Evolutionary conservation across 2,329 filamentous ascomycete species (phyloP).

Genomic region (Penicillium sp.): DNA sequence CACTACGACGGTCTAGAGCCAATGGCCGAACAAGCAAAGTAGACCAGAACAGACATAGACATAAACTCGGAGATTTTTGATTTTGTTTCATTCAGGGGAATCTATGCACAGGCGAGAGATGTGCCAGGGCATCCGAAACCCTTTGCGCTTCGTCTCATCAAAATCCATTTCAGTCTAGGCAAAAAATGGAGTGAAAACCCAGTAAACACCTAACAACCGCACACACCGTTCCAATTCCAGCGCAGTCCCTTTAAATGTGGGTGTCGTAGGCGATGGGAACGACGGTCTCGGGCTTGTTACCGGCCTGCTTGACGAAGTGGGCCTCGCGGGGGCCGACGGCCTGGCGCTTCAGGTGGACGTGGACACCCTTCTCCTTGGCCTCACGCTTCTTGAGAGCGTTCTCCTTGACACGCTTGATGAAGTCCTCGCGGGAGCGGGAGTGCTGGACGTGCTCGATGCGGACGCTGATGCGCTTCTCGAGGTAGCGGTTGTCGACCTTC

Average conservation of each 20-base stretch:
- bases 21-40: not conserved
- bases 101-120: constrained; percentile 45
- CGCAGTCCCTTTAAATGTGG: constrained; percentile 72
- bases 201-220: constrained; percentile 42
- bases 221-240: constrained; percentile 31
- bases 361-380: constrained; percentile 85
- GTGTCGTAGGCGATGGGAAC: constrained; percentile 95
- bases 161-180: constrained; percentile 35
- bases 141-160: constrained; percentile 42
- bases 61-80: constrained; percentile 39
- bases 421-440: constrained; percentile 95
- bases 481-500: constrained; percentile 98
- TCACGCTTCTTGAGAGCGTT: constrained; percentile 91
- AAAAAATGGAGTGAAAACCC: constrained; percentile 35
- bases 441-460: constrained; percentile 95
- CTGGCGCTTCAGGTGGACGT: constrained; percentile 91
- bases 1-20: constrained; percentile 2
- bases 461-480: constrained; percentile 99
- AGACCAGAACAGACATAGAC: not conserved
- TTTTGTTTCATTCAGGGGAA: constrained; percentile 48
- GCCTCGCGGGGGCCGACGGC: constrained; percentile 77
- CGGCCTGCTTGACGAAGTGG: constrained; percentile 75
- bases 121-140: constrained; percentile 42
- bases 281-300: constrained; percentile 88
- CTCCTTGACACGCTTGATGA: constrained; percentile 93